Evolutionary conservation across 2,329 filamentous ascomycete species (phyloP).

Genomic region (Graphilbum sp.): DNA sequence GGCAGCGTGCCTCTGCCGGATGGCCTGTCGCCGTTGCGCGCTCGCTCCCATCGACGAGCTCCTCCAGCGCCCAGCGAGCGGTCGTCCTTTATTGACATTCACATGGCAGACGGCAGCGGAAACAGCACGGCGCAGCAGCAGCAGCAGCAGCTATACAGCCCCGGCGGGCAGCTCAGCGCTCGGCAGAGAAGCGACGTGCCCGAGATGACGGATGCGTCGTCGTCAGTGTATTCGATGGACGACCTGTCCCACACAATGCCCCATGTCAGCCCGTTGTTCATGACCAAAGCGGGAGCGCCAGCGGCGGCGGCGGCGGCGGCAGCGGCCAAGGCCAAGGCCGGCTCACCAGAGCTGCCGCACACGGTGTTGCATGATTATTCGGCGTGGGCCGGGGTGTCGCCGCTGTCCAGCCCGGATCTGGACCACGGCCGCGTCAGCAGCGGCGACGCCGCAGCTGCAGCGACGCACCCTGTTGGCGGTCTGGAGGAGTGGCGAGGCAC

Average conservation of each 20-base stretch:
- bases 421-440: neutral
- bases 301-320: no score
- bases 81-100: neutral
- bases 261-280: slow-evolving; percentile 13
- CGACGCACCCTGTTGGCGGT: no score
- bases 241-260: slow-evolving; percentile 5
- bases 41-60: neutral
- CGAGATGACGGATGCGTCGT: slow-evolving; percentile 9
- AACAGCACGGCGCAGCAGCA: neutral
- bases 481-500: neutral
- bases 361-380: slow-evolving; percentile 8
- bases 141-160: neutral
- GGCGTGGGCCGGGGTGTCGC: slow-evolving; percentile 7
- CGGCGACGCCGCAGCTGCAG: no score
- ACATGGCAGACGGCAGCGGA: neutral
- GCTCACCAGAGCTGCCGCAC: slow-evolving; percentile 1
- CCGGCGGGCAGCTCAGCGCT: neutral
- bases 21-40: no score
- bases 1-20: no score
- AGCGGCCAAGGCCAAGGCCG: no score
- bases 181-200: neutral
- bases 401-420: slow-evolving; percentile 1
- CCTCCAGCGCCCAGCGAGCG: neutral
- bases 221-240: slow-evolving; percentile 16
- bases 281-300: slow-evolving; percentile 11